These are phyloP conservation scores for Bromus sterilis DNA, from an alignment of 176 grass and related monocot species.

Conservation along the genomic window DNA sequence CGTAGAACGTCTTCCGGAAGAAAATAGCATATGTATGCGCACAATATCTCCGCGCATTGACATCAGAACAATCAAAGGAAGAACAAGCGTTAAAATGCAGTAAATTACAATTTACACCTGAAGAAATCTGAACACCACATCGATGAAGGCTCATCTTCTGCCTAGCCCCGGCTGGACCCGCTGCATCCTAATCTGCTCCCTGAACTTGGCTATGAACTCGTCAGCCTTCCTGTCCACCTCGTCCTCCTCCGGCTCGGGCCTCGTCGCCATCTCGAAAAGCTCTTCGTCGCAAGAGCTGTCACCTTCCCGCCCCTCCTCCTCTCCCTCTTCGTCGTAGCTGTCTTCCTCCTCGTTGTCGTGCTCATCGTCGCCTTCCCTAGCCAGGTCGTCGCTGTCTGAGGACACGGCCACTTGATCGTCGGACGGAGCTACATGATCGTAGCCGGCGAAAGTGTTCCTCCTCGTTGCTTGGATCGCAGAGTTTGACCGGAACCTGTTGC, in stretches of 20 bases:
- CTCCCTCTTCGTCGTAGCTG: not conserved
- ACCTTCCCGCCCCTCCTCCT: not conserved
- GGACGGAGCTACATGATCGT: not conserved
- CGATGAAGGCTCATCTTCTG: slow-evolving; percentile 3
- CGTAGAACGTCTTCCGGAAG: no score
- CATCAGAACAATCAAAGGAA: not conserved
- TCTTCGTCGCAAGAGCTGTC: slow-evolving; percentile 39
- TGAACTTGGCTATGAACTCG: slow-evolving; percentile 94
- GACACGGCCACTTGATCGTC: not conserved
- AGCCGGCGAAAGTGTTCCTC: not conserved
- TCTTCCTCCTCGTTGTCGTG: not conserved
- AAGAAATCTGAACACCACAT: not conserved
- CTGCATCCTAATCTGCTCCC: slow-evolving; percentile 89
- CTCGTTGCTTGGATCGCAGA: slow-evolving; percentile 6
- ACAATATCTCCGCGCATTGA: no score
- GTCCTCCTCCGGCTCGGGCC: slow-evolving; percentile 20
- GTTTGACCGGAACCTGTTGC: slow-evolving; percentile 21
- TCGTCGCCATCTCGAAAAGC: slow-evolving; percentile 40
- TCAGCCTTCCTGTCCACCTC: slow-evolving; percentile 93
- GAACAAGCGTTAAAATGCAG: not conserved
- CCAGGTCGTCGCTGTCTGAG: slow-evolving; percentile 23
- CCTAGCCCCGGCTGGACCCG: slow-evolving; percentile 15
- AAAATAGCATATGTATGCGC: no score
- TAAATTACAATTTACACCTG: not conserved
- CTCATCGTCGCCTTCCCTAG: slow-evolving; percentile 14